Evolutionary conservation across 1,139 yeast species (phyloP), one percentile per base, ranked within the genome.

Genomic region (Lodderomyces jiufengensis): DNA sequence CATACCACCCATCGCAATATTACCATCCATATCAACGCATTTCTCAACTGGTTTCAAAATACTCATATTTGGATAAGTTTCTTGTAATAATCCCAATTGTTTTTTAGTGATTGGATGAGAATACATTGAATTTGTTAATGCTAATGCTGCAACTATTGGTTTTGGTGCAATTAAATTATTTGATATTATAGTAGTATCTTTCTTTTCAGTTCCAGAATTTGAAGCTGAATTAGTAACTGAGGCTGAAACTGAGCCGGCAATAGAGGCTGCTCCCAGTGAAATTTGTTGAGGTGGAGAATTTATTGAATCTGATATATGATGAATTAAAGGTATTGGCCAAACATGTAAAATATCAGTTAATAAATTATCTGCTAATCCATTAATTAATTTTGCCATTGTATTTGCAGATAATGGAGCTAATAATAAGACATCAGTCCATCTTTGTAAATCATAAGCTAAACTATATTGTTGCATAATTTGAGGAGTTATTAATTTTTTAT

Each of bases 381-480:
- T 53, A 33, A 55, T 50, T 30, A 57, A 37, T 39, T 59, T 59
- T 13, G 63, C 61, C 49, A 59, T 44, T 10, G 62, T 50, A 36
- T 59, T 59, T 9, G 63, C 63, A 14, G 58, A 51, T 21, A 59
- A 42, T 3, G 63, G 63, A 1, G 61, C 59, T 14, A 59, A 49
- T 29, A 65, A 54, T 33, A 63, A 55, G 3, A 64, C 62, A 43
- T 65, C 61, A 4, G 63, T 54, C 63, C 63, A 58, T 39, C 47
- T 46, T 32, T 52, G 60, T 27, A 58, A 44, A 7, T 57, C 53
- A 30, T 49, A 55, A 13, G 55, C 43, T 16, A 54, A 40, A 21
- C 44, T 29, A 36, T 46, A 52, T 29, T 52, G 55, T 25, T 44
- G 44, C 20, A 53, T 32, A 5, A 45, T 27, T 28, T 37, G 44